Evolutionary conservation across 2,329 filamentous ascomycete species (phyloP).

Genomic region (Hypoxylon sp.): DNA sequence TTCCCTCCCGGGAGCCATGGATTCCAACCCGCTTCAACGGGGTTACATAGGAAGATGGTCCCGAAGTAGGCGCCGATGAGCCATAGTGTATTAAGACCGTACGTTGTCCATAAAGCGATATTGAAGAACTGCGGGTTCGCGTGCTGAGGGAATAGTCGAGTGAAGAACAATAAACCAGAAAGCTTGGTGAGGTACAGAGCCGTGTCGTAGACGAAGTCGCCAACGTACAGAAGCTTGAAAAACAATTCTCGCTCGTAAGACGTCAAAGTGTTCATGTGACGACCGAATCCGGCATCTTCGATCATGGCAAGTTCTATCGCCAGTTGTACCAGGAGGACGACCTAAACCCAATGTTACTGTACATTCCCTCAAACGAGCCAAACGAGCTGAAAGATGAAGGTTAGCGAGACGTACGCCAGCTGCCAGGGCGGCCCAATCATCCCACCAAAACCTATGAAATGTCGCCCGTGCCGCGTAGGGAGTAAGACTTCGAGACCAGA

Average conservation of each 20-base stretch:
- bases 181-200: conserved; percentile 2
- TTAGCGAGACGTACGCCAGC: neutral
- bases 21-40: neutral
- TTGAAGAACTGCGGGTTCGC: neutral
- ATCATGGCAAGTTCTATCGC: no score
- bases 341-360: neutral
- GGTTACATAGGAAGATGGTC: neutral
- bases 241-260: neutral
- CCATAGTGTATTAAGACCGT: neutral
- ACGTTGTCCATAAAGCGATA: neutral
- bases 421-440: conserved; percentile 4
- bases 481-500: conserved; percentile 5
- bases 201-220: neutral
- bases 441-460: conserved; percentile 4
- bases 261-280: no score
- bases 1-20: neutral
- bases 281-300: no score
- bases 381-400: neutral
- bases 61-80: neutral
- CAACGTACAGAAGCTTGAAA: conserved; percentile 4
- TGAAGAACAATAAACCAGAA: neutral
- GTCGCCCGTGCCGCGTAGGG: neutral
- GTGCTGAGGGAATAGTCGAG: neutral
- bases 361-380: neutral
- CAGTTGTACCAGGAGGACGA: neutral